Percentiles rank a stretch among this genome's conserved stretches.
These are phyloP conservation scores for Neofusicoccum kwambonambiense DNA, from an alignment of 2,329 filamentous ascomycete genomes.

Conservation along the genomic window DNA sequence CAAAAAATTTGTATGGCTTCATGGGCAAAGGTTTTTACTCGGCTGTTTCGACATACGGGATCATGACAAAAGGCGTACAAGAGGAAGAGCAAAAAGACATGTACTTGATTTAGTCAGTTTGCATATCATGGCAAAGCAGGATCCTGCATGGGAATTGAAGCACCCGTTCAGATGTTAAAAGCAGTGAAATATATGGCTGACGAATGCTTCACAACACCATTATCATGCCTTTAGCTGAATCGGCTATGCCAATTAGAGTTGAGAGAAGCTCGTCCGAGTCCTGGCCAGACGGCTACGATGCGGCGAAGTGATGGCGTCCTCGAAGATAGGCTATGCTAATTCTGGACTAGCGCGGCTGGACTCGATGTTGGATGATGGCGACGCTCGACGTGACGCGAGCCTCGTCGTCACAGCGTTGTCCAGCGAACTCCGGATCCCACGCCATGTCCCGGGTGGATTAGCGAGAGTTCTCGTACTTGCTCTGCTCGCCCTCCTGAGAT, in stretches of 20 bases:
- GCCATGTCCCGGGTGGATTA: conserved; percentile 3
- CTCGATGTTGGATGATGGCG: background rate
- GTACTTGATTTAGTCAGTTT: background rate
- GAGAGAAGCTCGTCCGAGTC: no score
- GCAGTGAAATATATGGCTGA: no score
- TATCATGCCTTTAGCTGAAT: no score
- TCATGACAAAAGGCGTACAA: background rate
- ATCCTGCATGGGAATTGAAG: no score
- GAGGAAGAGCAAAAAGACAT: background rate
- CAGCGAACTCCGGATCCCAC: background rate
- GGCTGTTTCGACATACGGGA: background rate
- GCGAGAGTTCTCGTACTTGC: background rate
- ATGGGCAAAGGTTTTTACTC: background rate
- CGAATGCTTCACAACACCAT: no score
- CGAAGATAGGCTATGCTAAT: background rate
- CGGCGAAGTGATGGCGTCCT: background rate
- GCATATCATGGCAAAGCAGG: background rate
- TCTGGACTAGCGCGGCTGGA: background rate
- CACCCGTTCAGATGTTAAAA: no score
- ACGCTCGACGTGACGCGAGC: background rate
- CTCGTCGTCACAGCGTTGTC: background rate
- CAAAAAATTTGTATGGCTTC: background rate
- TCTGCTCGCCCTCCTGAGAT: background rate
- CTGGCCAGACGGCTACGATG: no score
- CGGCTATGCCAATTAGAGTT: no score